These are phyloP conservation scores for Murraya koenigii DNA, from an alignment of 345 rosid genomes.

Conservation along the genomic window DNA sequence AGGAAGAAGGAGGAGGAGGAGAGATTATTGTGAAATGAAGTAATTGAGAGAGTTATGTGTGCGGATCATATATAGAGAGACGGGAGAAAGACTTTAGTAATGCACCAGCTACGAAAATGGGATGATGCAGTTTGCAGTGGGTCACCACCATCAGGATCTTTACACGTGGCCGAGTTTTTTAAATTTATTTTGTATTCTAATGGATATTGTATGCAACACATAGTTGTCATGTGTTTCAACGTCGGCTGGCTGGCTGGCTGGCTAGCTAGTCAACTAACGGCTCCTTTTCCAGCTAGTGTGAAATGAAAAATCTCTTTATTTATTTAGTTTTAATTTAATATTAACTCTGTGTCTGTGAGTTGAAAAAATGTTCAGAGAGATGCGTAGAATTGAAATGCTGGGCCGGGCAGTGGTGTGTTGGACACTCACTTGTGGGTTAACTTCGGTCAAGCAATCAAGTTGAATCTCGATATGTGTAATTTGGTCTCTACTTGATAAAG, in stretches of 20 bases:
- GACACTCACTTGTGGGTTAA: neutral
- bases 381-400: neutral
- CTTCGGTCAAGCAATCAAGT: neutral
- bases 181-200: neutral
- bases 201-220: neutral
- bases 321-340: neutral
- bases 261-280: slow-evolving; percentile 49
- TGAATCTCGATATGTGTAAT: neutral
- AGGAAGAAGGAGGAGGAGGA: neutral
- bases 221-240: neutral
- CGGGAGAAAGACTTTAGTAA: neutral
- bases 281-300: slow-evolving; percentile 13
- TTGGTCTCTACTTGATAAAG: neutral
- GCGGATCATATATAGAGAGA: slow-evolving; percentile 12
- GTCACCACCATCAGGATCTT: slow-evolving; percentile 17
- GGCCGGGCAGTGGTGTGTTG: neutral
- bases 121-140: slow-evolving; percentile 28
- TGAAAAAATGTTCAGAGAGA: neutral
- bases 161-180: slow-evolving; percentile 29
- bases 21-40: neutral
- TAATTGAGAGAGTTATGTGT: neutral
- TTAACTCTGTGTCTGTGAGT: neutral
- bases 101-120: slow-evolving; percentile 11
- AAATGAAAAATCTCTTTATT: neutral
- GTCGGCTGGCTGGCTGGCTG: slow-evolving; percentile 25